phyloP scores from a whole-genome alignment of 805 yeast genomes.

The Yarrowia sp. region DNA sequence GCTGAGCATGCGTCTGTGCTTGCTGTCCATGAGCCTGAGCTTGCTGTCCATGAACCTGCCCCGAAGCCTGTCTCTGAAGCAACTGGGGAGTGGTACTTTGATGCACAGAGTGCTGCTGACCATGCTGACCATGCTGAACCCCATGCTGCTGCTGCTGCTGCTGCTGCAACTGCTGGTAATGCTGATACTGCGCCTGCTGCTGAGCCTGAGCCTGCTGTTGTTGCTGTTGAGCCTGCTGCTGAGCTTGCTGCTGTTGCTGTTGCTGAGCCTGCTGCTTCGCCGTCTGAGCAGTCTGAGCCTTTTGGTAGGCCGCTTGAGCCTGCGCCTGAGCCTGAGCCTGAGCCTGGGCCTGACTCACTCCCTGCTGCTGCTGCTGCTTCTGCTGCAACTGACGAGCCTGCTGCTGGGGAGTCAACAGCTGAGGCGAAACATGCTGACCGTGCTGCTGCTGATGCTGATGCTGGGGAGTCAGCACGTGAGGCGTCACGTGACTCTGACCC shows the following conservation, averaged over 20 bases:
- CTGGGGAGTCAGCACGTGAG: background rate
- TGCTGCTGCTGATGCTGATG: background rate
- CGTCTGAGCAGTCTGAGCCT: slow-evolving; percentile 25
- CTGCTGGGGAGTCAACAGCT: slow-evolving; percentile 30
- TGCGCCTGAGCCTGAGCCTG: slow-evolving; percentile 18
- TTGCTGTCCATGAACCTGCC: background rate
- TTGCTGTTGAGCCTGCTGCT: slow-evolving; percentile 13
- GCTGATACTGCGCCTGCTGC: background rate
- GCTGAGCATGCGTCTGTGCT: background rate
- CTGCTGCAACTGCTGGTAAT: background rate
- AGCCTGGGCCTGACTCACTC: slow-evolving; percentile 3
- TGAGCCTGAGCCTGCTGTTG: background rate
- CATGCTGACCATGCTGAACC: slow-evolving; percentile 5
- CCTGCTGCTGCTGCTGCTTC: slow-evolving; percentile 28
- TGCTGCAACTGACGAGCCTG: slow-evolving; percentile 25
- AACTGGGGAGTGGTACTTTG: slow-evolving; percentile 1
- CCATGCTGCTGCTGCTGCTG: background rate
- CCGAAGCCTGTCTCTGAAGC: background rate
- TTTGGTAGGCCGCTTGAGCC: slow-evolving; percentile 1
- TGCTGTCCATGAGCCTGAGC: background rate
- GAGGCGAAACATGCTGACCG: slow-evolving; percentile 2
- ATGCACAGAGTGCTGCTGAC: background rate
- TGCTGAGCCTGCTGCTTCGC: slow-evolving; percentile 10
- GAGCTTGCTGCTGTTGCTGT: background rate
- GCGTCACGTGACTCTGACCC: background rate